Evolutionary conservation across 768 basidiomycete genomes (phyloP).

Genomic region (Kondoa subrosea): DNA sequence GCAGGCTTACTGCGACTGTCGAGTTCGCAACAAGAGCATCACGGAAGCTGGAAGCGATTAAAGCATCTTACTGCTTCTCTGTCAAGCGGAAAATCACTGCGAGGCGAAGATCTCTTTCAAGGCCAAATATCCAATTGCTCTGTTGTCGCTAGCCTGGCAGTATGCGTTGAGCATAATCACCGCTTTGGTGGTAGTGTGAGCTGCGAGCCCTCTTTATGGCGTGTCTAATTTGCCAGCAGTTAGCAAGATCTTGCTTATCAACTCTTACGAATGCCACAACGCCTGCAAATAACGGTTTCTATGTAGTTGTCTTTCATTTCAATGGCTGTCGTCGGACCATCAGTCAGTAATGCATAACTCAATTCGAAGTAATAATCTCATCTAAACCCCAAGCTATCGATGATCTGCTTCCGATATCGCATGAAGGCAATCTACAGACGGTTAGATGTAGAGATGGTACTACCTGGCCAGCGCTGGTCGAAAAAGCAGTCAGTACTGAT

Average conservation of each 20-base stretch:
- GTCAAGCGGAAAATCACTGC: neutral
- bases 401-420: conserved; percentile 8
- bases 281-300: conserved; percentile 7
- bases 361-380: neutral
- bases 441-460: neutral
- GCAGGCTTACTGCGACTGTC: conserved; percentile 11
- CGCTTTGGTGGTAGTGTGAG: conserved; percentile 9
- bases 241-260: neutral
- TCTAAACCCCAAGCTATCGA: conserved; percentile 4
- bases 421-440: conserved; percentile 2
- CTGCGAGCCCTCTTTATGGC: neutral
- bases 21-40: conserved; percentile 2
- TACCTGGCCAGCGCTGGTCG: conserved; percentile 13
- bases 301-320: neutral
- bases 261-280: neutral
- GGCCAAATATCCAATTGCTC: conserved; percentile 14
- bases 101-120: conserved; percentile 8
- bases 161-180: conserved; percentile 10
- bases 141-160: conserved; percentile 7
- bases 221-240: too few species aligned
- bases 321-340: neutral
- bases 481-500: conserved; percentile 11
- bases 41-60: conserved; percentile 9
- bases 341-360: neutral
- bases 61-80: conserved; percentile 7